These are phyloP conservation scores for Pichia membranifaciens DNA, from an alignment of 805 yeast genomes.

Conservation along the genomic window DNA sequence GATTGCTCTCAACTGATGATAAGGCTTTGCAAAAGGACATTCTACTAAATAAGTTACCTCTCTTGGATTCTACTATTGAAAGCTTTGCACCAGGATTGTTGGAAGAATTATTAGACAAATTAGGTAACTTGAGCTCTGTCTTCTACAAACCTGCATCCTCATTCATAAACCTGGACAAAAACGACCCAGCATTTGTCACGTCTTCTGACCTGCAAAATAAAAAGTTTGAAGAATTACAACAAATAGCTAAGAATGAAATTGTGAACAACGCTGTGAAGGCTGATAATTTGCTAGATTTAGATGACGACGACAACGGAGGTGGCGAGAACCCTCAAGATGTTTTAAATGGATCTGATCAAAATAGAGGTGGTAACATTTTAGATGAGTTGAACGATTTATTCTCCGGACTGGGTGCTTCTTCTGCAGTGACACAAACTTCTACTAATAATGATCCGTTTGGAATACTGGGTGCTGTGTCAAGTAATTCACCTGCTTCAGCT, in stretches of 20 bases:
- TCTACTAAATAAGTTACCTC: constrained; percentile 60
- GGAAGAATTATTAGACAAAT: constrained; percentile 62
- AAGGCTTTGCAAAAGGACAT: constrained; percentile 43
- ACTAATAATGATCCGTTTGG: constrained; percentile 18
- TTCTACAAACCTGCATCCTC: constrained; percentile 76
- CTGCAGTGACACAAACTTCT: constrained; percentile 20
- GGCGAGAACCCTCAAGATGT: constrained; percentile 2
- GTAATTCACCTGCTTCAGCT: constrained; percentile 1
- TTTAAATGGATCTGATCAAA: constrained; percentile 19
- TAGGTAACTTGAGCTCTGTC: constrained; percentile 82
- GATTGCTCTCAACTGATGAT: constrained; percentile 51
- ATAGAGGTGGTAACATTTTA: constrained; percentile 39
- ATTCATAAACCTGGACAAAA: constrained; percentile 35
- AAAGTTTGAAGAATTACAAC: constrained; percentile 71
- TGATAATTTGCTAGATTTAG: constrained; percentile 83
- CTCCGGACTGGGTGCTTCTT: constrained; percentile 23
- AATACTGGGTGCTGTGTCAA: neutral
- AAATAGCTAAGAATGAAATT: constrained; percentile 71
- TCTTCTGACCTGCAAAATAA: constrained; percentile 35
- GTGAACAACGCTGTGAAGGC: constrained; percentile 52
- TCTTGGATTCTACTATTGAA: constrained; percentile 66
- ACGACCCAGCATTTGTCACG: constrained; percentile 18
- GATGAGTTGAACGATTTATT: constrained; percentile 76
- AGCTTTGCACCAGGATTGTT: constrained; percentile 63
- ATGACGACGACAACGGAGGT: constrained; percentile 44